Conservation (phyloP, 805 yeast genomes). For the Saccharomycopsis malanga region DNA sequence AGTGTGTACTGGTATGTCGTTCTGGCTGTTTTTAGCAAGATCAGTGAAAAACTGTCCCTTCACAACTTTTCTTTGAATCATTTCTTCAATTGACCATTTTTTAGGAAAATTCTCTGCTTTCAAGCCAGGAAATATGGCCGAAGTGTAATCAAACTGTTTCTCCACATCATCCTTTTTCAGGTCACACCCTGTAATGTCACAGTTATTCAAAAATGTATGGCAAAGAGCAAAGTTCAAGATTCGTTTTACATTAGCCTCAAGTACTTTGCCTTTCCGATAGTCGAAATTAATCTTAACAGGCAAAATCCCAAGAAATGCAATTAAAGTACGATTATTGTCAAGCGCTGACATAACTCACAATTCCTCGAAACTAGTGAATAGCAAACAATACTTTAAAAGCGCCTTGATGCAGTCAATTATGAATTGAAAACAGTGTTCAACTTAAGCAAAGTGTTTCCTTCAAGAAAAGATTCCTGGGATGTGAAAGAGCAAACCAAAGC, state of each 20-base stretch:
- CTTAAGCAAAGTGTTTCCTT: too few relatives aligned
- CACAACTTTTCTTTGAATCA: too few relatives aligned
- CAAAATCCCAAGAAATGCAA: neutral
- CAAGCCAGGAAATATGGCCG: constrained; percentile 3
- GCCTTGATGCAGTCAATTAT: too few relatives aligned
- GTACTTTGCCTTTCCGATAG: neutral
- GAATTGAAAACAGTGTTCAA: too few relatives aligned
- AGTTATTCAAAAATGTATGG: neutral
- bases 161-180: neutral
- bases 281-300: neutral
- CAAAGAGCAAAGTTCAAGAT: constrained; percentile 8
- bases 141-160: neutral
- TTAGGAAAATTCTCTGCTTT: neutral
- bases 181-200: too few relatives aligned
- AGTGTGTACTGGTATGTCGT: constrained; percentile 36
- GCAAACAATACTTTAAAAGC: too few relatives aligned
- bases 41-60: constrained; percentile 6
- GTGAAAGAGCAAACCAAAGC: too few relatives aligned
- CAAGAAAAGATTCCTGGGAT: too few relatives aligned
- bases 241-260: constrained; percentile 4
- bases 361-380: too few relatives aligned
- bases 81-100: too few relatives aligned
- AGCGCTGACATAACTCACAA: too few relatives aligned
- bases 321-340: too few relatives aligned
- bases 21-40: constrained; percentile 1